Percentiles rank a stretch among this genome's conserved stretches.
Evolutionary conservation across 2,329 filamentous ascomycete genomes (phyloP).

Genomic region (Salinomyces thailandicus): DNA sequence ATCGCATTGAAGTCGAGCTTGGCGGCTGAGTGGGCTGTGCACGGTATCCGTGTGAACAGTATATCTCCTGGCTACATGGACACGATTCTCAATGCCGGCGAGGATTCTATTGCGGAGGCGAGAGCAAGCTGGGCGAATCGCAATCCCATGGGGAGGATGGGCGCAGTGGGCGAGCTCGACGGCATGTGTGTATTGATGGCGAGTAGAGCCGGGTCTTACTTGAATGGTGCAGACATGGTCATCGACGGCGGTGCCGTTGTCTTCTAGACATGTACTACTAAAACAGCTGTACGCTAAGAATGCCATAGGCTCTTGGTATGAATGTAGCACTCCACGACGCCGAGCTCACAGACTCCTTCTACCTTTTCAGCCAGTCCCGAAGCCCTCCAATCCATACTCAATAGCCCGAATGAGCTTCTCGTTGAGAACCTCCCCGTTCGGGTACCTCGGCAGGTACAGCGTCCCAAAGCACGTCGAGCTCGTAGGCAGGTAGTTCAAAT

Average conservation of each 20-base stretch:
- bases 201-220: constrained; percentile 26
- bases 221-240: constrained; percentile 29
- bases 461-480: constrained; percentile 92
- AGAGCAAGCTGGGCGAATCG: constrained; percentile 23
- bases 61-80: constrained; percentile 70
- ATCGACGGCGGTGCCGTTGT: constrained; percentile 27
- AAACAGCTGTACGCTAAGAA: no score
- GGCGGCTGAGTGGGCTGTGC: constrained; percentile 61
- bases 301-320: no score
- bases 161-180: constrained; percentile 27
- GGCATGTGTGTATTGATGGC: constrained; percentile 29
- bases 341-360: no score
- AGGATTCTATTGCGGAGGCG: constrained; percentile 25
- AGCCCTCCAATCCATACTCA: constrained; percentile 69
- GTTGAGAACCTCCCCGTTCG: constrained; percentile 55
- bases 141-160: constrained; percentile 32
- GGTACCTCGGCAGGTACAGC: constrained; percentile 75
- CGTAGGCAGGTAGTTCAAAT: constrained; percentile 56
- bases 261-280: constrained; percentile 15
- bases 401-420: constrained; percentile 75
- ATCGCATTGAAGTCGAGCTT: constrained; percentile 53
- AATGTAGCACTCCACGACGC: no score
- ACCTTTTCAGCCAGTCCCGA: constrained; percentile 47
- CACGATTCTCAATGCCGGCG: constrained; percentile 53
- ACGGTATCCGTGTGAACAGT: constrained; percentile 61